A percentile compares a stretch with the other conserved stretches of the same genome.
phyloP scores from a whole-genome alignment of 1,139 yeast species.

The Diutina rugosa region DNA sequence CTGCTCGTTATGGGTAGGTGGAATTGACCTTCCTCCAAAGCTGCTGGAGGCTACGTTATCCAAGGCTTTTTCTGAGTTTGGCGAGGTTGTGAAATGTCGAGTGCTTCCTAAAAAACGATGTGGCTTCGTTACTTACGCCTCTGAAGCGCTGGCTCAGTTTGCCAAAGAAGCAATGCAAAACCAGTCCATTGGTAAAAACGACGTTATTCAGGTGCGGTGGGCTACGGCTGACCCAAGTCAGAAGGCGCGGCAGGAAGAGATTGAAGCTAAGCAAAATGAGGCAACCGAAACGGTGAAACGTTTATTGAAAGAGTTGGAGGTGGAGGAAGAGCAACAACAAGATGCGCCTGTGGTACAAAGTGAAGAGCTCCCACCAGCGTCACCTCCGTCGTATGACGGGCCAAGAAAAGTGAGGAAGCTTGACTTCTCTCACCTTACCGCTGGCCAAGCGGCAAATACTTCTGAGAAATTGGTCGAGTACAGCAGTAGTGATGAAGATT shows the following conservation, averaged over 20 bases:
- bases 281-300: constrained; percentile 21
- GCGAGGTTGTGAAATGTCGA: constrained; percentile 58
- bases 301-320: constrained; percentile 9
- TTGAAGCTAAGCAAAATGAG: constrained; percentile 22
- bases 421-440: not conserved
- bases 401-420: not conserved
- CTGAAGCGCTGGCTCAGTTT: constrained; percentile 75
- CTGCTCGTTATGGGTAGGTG: constrained; percentile 69
- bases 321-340: not conserved
- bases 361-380: not conserved
- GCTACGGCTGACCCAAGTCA: constrained; percentile 86
- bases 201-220: constrained; percentile 69
- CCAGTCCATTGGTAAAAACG: constrained; percentile 56
- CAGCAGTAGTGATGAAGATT: not conserved
- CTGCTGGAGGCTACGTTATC: constrained; percentile 19
- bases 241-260: constrained; percentile 39
- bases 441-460: not conserved
- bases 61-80: constrained; percentile 59
- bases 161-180: constrained; percentile 89
- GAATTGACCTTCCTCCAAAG: constrained; percentile 26
- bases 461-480: not conserved
- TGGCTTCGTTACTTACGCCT: constrained; percentile 64
- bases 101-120: constrained; percentile 53
- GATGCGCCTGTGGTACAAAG: not conserved
- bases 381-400: not conserved